These are phyloP conservation scores for Lunularia cruciata DNA, from an alignment of 225 moss, liverwort and hornwort species.

Conservation along the genomic window DNA sequence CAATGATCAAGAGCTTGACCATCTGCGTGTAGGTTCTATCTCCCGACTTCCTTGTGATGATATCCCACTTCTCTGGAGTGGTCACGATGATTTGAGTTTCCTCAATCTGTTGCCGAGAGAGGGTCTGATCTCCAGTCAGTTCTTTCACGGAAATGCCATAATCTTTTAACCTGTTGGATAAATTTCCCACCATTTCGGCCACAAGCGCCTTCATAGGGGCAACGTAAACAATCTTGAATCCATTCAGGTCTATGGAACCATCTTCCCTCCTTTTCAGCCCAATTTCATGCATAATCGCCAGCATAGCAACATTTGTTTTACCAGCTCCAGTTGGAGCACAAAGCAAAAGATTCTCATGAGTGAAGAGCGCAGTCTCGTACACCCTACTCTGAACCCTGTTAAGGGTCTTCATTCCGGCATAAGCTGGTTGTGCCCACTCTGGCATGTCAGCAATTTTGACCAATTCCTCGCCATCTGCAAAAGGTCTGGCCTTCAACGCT, in stretches of 20 bases:
- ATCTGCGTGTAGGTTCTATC: conserved; percentile 94
- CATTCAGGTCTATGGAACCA: conserved; percentile 65
- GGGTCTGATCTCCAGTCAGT: conserved; percentile 88
- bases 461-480: conserved; percentile 87
- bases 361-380: conserved; percentile 82
- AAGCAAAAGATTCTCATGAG: conserved; percentile 74
- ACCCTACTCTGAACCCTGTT: conserved; percentile 96
- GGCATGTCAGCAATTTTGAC: conserved; percentile 85
- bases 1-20: conserved; percentile 92
- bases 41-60: conserved; percentile 93
- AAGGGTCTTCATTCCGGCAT: conserved; percentile 73
- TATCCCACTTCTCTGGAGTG: conserved; percentile 98
- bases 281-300: conserved; percentile 83
- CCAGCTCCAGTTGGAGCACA: conserved; percentile 99
- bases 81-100: conserved; percentile 96
- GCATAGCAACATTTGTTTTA: conserved; percentile 95
- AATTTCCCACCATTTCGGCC: conserved; percentile 91
- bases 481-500: conserved; percentile 75
- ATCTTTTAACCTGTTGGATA: conserved; percentile 74
- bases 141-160: conserved; percentile 86
- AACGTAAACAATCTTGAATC: conserved; percentile 90
- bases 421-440: conserved; percentile 94
- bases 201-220: conserved; percentile 98
- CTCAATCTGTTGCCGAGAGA: conserved; percentile 89
- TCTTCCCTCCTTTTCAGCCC: conserved; percentile 72